Percentiles rank a stretch among this genome's conserved stretches.
Evolutionary conservation across 306 rosid species (phyloP).

Genomic region (Prosopis cineraria): DNA sequence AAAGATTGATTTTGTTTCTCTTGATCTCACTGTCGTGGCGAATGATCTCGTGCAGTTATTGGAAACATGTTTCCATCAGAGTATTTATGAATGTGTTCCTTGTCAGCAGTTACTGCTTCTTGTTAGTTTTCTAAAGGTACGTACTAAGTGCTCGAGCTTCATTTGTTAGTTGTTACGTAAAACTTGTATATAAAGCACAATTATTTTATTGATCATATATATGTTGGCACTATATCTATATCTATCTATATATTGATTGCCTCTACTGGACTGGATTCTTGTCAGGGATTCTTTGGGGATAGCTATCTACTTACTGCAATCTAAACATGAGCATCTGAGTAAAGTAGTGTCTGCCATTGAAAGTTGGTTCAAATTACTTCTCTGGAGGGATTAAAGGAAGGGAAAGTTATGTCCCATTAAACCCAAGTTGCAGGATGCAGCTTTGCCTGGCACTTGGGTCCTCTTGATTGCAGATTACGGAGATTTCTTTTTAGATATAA

Average conservation of each 20-base stretch:
- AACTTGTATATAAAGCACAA: conserved; percentile 1
- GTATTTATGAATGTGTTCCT: not conserved
- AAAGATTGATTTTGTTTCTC: conserved; percentile 43
- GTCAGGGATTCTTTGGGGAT: not conserved
- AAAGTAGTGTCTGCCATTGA: not conserved
- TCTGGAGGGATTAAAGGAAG: not conserved
- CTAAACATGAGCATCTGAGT: not conserved
- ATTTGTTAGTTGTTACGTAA: conserved; percentile 25
- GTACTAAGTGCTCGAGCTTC: conserved; percentile 5
- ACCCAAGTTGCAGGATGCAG: not conserved
- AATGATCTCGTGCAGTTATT: not conserved
- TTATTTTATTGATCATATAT: not conserved
- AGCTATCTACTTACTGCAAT: not conserved
- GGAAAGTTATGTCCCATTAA: not conserved
- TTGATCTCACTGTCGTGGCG: not conserved
- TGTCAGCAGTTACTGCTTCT: not conserved
- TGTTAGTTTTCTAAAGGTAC: not conserved
- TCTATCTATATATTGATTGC: not conserved
- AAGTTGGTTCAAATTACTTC: not conserved
- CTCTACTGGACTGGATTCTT: not conserved
- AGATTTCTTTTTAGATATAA: no score
- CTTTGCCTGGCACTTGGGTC: not conserved
- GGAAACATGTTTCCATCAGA: not conserved
- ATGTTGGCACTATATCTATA: not conserved
- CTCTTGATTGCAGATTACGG: no score